Percentiles rank a stretch among this genome's conserved stretches.
Evolutionary conservation across 2,329 filamentous ascomycete genomes (phyloP).

Genomic region (Cladosporium oxysporum): DNA sequence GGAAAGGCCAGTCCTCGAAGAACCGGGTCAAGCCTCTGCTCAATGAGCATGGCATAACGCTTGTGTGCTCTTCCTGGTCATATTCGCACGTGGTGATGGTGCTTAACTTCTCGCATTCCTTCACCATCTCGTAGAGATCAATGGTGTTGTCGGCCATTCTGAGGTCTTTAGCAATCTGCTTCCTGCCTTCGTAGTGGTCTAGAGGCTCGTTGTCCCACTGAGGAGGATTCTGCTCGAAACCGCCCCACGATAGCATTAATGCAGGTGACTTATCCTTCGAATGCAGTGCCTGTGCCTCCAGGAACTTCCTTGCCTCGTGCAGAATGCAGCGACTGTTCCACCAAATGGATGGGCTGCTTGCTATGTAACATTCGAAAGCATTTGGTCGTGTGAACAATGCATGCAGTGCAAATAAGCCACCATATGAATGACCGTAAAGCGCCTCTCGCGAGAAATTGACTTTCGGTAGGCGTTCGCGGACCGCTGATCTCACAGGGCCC

Average conservation of each 20-base stretch:
- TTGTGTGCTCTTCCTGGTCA: conserved; percentile 38
- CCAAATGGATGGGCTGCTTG: conserved; percentile 51
- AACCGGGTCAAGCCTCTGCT: conserved; percentile 25
- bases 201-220: conserved; percentile 34
- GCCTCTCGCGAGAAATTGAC: conserved; percentile 43
- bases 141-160: conserved; percentile 35
- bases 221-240: conserved; percentile 37
- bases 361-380: conserved; percentile 49
- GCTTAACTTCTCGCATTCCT: conserved; percentile 21
- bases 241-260: conserved; percentile 41
- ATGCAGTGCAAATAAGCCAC: conserved; percentile 52
- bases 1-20: conserved; percentile 21
- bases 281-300: conserved; percentile 31
- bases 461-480: conserved; percentile 31
- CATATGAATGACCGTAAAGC: conserved; percentile 54
- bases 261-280: conserved; percentile 22
- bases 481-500: conserved; percentile 40
- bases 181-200: conserved; percentile 35
- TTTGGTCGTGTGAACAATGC: conserved; percentile 44
- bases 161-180: conserved; percentile 22
- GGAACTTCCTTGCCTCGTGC: conserved; percentile 23
- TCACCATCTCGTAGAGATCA: conserved; percentile 28
- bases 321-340: conserved; percentile 49
- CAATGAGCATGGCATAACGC: conserved; percentile 34
- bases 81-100: conserved; percentile 29